Evolutionary conservation across 305 asterid species (phyloP), one percentile per base, ranked within the genome.

Genomic region (Rubia peregrina): DNA sequence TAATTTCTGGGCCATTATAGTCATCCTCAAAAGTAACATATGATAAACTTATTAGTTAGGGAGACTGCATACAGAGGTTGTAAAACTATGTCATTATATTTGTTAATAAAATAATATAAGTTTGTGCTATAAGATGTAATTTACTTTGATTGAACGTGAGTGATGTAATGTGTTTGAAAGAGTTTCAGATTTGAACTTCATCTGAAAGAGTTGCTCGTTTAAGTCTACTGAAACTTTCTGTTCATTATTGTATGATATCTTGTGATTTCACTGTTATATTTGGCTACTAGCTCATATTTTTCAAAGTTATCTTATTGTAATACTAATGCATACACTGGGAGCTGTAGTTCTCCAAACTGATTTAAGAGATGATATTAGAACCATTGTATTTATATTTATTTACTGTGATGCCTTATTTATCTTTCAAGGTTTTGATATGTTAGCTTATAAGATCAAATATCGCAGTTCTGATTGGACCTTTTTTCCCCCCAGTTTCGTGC

Each of bases 1-100:
- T 33, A 68, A 60, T 55, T 69, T 70, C 14, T 49, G 24, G 55
- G 68, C 59, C 44, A 13, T 51, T 48, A 41, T 43, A n/a, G 46
- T 67, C 48, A 63, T 65, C 42, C 36, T 57, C 68, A 49, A 42
- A 57, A 43, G 17, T 21, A 60, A 44, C 33, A 16, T 26, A 61
- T 61, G 16, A 56, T 17, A 38, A 48, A 48, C 3, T 33, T 48
- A 2, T 43, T 71, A 1, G 11, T 42, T 60, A 8, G 44, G 26
- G 30, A 44, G n/a, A 21, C 11, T 30, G 40, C 21, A 6, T 57
- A 3, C 11, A 7, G 42, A 5, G 60, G 26, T 11, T 26, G 38
- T 0, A 55, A 26, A 46, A 46, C 12, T 12, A 16, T 43, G 19
- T n/a, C 1, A 33, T 0, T 11, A 12, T 24, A 24, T 33, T 17